phyloP scores from a whole-genome alignment of 768 basidiomycete species.

The Gymnopilus dilepis region DNA sequence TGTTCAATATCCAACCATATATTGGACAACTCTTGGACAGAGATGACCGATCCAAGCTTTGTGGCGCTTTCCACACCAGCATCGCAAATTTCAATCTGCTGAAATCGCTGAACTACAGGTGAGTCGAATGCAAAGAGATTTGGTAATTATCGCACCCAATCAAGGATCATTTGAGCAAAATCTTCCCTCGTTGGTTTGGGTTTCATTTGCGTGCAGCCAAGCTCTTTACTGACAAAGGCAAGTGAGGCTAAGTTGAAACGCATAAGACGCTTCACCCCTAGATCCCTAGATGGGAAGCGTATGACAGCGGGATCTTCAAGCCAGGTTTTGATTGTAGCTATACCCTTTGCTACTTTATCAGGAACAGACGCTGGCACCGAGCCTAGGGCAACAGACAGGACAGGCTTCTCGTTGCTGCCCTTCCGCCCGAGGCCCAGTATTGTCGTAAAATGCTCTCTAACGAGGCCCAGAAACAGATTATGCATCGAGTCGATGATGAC shows the following conservation, averaged over 20 bases:
- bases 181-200: neutral
- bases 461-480: constrained; percentile 36
- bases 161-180: neutral
- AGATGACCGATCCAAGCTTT: neutral
- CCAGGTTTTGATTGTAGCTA: neutral
- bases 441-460: constrained; percentile 35
- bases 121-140: neutral
- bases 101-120: neutral
- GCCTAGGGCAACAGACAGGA: neutral
- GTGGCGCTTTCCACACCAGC: neutral
- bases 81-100: neutral
- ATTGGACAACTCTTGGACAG: neutral
- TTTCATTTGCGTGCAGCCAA: neutral
- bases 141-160: neutral
- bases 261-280: neutral
- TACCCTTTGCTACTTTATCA: neutral
- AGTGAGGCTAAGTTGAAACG: neutral
- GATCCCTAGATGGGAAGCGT: neutral
- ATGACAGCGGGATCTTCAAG: neutral
- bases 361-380: neutral
- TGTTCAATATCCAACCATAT: neutral
- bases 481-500: constrained; percentile 45
- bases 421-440: constrained; percentile 18
- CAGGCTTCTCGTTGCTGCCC: neutral
- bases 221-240: neutral